Evolutionary conservation across 495 filamentous ascomycete genomes (phyloP).

Genomic region (Aspergillus ostianus): DNA sequence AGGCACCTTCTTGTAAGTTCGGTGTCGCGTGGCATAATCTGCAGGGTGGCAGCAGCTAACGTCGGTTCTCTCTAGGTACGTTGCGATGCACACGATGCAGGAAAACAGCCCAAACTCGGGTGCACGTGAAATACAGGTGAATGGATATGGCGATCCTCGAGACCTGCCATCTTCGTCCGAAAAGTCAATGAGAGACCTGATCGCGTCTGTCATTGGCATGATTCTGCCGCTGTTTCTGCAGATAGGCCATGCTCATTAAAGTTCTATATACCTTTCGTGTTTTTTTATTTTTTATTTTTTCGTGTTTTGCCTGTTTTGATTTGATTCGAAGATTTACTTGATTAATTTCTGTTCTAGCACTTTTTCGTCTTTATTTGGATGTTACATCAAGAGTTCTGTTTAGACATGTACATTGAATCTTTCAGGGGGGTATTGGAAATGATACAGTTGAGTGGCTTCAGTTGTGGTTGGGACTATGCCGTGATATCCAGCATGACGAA

Average conservation of each 20-base stretch:
- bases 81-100: conserved; percentile 98
- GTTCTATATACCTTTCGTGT: background rate
- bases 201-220: conserved; percentile 85
- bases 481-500: background rate
- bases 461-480: too few relatives aligned
- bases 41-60: conserved; percentile 2
- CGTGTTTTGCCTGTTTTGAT: conserved; percentile 1
- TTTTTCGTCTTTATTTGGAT: background rate
- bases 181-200: conserved; percentile 53
- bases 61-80: conserved; percentile 60
- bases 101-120: conserved; percentile 57
- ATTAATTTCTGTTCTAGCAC: background rate
- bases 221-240: conserved; percentile 84
- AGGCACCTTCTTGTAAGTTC: conserved; percentile 88
- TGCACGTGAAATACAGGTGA: conserved; percentile 53
- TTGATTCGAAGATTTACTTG: background rate
- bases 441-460: too few relatives aligned
- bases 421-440: too few relatives aligned
- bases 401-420: background rate
- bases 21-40: background rate
- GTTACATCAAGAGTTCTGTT: background rate
- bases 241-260: conserved; percentile 82
- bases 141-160: conserved; percentile 64
- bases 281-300: conserved; percentile 2
- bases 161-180: conserved; percentile 39